A percentile compares a stretch with the other conserved stretches of the same genome.
Evolutionary conservation across 1,139 yeast species (phyloP).

Genomic region (Debaryomyces psychrophilus): DNA sequence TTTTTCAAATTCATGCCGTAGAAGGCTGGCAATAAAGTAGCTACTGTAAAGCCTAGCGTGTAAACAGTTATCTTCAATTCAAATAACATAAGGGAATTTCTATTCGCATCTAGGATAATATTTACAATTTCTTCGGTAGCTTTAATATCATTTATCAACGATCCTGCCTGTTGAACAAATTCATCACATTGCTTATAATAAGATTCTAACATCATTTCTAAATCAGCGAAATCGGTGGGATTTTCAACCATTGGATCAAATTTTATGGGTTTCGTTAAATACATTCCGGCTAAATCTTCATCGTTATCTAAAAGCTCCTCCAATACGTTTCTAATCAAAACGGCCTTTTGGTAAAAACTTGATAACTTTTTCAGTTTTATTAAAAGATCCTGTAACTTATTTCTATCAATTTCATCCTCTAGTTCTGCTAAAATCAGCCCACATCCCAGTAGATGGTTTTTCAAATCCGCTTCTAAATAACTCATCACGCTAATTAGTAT

Average conservation of each 20-base stretch:
- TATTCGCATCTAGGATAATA: slow-evolving; percentile 89
- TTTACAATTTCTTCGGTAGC: slow-evolving; percentile 97
- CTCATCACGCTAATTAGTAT: slow-evolving; percentile 84
- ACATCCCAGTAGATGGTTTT: slow-evolving; percentile 70
- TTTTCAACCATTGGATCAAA: slow-evolving; percentile 30
- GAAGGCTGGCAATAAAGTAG: slow-evolving; percentile 63
- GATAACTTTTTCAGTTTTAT: slow-evolving; percentile 80
- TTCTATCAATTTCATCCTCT: slow-evolving; percentile 84
- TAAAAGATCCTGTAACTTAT: slow-evolving; percentile 75
- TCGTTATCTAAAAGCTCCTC: slow-evolving; percentile 88
- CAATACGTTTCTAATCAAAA: slow-evolving; percentile 78
- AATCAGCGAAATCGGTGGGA: slow-evolving; percentile 61
- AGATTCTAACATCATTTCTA: slow-evolving; percentile 88
- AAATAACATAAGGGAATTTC: slow-evolving; percentile 89
- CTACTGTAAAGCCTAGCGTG: slow-evolving; percentile 82
- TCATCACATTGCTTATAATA: slow-evolving; percentile 96
- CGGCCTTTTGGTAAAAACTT: slow-evolving; percentile 82
- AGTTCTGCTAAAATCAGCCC: slow-evolving; percentile 79
- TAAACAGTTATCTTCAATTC: slow-evolving; percentile 85
- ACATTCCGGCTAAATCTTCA: slow-evolving; percentile 87
- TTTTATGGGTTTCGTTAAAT: slow-evolving; percentile 53
- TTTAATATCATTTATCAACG: slow-evolving; percentile 78
- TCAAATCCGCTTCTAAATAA: slow-evolving; percentile 82
- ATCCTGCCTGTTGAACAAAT: slow-evolving; percentile 90
- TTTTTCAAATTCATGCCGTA: slow-evolving; percentile 96